Percentiles rank a stretch among this genome's conserved stretches.
phyloP scores from a whole-genome alignment of 2,329 filamentous ascomycete species.

The Peltaster fructicola region DNA sequence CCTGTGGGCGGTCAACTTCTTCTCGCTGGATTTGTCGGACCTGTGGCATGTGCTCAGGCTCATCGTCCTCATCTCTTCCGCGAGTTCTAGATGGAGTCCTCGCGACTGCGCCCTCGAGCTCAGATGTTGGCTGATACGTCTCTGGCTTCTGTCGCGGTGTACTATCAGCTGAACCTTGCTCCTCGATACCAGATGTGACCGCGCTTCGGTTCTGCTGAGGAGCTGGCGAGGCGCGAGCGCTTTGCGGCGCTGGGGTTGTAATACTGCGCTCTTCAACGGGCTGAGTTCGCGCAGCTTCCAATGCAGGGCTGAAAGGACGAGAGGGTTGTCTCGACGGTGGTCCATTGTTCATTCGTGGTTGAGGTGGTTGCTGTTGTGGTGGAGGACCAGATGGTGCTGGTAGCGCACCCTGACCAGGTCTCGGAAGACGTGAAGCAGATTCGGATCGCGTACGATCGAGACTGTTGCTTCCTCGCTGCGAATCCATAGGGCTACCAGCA shows the following conservation, averaged over 20 bases:
- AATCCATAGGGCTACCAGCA: no score
- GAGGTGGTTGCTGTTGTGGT: conserved; percentile 37
- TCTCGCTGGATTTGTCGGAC: conserved; percentile 12
- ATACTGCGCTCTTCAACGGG: conserved; percentile 10
- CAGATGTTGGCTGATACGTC: conserved; percentile 15
- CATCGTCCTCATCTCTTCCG: conserved; percentile 5
- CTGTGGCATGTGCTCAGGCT: conserved; percentile 11
- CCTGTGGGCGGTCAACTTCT: conserved; percentile 35
- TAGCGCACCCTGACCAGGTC: conserved; percentile 32
- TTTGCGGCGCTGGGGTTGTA: conserved; percentile 6
- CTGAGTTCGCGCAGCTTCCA: conserved; percentile 13
- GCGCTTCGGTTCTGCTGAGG: no score
- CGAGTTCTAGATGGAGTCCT: conserved; percentile 19
- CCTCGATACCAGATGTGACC: no score
- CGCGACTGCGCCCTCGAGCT: conserved; percentile 7
- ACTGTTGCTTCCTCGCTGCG: no score
- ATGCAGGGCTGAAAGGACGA: conserved; percentile 13
- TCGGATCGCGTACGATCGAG: conserved; percentile 15
- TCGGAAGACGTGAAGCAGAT: conserved; percentile 39
- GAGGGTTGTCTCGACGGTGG: conserved; percentile 14
- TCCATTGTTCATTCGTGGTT: conserved; percentile 8
- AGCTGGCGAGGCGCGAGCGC: no score
- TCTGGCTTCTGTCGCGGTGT: conserved; percentile 12
- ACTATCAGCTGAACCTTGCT: no score
- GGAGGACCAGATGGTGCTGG: conserved; percentile 46